Percentiles rank a stretch among this genome's conserved stretches.
Conservation (phyloP, 1,284 basidiomycete species). For the Termitomyces sp. region DNA sequence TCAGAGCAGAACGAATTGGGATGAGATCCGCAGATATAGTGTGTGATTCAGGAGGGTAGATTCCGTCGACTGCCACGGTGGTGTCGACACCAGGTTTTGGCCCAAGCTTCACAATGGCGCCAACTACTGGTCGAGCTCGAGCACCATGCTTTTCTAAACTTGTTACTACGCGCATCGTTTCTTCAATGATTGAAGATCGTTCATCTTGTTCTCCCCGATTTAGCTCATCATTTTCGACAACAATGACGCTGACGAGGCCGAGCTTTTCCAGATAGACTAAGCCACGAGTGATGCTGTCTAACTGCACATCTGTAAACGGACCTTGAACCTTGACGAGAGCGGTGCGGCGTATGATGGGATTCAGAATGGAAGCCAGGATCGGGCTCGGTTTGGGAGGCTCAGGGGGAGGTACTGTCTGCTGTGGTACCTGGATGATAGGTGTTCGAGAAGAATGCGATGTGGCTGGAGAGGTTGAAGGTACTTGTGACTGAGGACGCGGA, state of each 20-base stretch:
- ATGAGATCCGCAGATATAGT: slow-evolving; percentile 72
- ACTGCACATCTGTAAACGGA: slow-evolving; percentile 92
- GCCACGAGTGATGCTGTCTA: slow-evolving; percentile 90
- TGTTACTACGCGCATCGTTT: slow-evolving; percentile 81
- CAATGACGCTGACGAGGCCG: slow-evolving; percentile 91
- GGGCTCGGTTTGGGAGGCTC: slow-evolving; percentile 43
- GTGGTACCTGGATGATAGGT: slow-evolving; percentile 20
- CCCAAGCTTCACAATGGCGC: slow-evolving; percentile 80
- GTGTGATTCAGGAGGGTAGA: slow-evolving; percentile 63
- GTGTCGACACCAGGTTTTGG: slow-evolving; percentile 59
- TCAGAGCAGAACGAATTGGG: slow-evolving; percentile 82
- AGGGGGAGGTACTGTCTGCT: slow-evolving; percentile 19
- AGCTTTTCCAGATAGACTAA: slow-evolving; percentile 95
- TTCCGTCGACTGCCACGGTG: slow-evolving; percentile 30
- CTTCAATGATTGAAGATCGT: slow-evolving; percentile 57
- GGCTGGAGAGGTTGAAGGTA: slow-evolving; percentile 18
- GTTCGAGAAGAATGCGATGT: slow-evolving; percentile 24
- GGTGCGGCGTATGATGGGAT: slow-evolving; percentile 78
- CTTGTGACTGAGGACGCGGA: slow-evolving; percentile 38
- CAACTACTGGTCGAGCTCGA: slow-evolving; percentile 81
- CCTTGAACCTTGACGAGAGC: slow-evolving; percentile 97
- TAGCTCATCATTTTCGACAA: slow-evolving; percentile 86
- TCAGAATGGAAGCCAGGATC: slow-evolving; percentile 77
- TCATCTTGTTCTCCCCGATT: slow-evolving; percentile 63
- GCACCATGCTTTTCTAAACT: slow-evolving; percentile 83